phyloP scores from a whole-genome alignment of 2,329 filamentous ascomycete genomes.

The Penicillium nordicum region DNA sequence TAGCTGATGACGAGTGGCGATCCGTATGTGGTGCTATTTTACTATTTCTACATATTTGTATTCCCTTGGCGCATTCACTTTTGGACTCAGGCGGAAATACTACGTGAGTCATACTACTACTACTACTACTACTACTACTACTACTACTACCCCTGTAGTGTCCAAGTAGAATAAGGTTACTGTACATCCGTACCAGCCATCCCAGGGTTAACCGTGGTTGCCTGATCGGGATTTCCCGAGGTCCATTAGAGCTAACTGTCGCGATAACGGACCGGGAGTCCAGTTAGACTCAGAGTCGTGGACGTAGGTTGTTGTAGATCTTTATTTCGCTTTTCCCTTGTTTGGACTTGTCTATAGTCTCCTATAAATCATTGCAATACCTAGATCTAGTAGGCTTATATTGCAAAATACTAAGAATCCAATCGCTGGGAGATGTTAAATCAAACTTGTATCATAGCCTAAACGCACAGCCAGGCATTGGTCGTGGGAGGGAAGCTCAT shows the following conservation, averaged over 20 bases:
- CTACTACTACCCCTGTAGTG: too few species aligned
- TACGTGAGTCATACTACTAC: background rate
- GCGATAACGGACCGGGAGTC: background rate
- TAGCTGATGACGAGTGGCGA: too few species aligned
- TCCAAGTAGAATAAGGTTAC: too few species aligned
- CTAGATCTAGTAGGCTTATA: background rate
- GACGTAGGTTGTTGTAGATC: background rate
- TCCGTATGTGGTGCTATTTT: too few species aligned
- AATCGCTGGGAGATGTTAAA: background rate
- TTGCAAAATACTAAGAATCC: background rate
- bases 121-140: too few species aligned
- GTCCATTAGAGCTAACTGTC: too few species aligned
- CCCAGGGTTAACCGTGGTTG: too few species aligned
- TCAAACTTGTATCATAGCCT: slow-evolving; percentile 7
- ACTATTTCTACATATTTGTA: too few species aligned
- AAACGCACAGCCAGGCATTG: background rate
- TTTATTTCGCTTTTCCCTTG: too few species aligned
- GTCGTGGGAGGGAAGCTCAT: slow-evolving; percentile 3
- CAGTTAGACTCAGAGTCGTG: background rate
- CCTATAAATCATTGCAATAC: background rate
- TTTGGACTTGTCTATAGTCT: background rate
- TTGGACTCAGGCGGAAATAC: background rate
- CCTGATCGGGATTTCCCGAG: too few species aligned
- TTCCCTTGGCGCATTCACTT: too few species aligned
- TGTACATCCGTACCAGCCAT: too few species aligned